Evolutionary conservation across 345 rosid species (phyloP).

Genomic region (Aquilaria sinensis): DNA sequence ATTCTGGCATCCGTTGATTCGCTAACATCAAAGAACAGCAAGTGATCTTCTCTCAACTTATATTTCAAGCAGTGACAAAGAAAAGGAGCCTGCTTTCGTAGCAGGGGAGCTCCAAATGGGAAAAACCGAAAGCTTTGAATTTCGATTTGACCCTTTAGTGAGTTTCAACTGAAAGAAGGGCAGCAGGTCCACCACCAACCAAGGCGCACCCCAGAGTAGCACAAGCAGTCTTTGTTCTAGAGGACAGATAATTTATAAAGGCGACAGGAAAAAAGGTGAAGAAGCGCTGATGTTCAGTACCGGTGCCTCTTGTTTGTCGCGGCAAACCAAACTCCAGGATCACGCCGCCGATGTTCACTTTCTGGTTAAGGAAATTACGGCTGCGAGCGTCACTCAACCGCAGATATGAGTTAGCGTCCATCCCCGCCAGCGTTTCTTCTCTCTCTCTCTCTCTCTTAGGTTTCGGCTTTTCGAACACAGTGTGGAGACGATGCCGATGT

Average conservation of each 20-base stretch:
- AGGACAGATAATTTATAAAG: neutral
- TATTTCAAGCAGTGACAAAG: neutral
- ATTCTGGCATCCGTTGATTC: too few species aligned
- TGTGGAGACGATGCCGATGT: too few species aligned
- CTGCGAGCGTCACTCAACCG: constrained; percentile 2
- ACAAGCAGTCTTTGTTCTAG: neutral
- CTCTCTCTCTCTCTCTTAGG: too few species aligned
- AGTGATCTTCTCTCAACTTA: too few species aligned
- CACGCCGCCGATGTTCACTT: constrained; percentile 47
- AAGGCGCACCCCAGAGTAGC: constrained; percentile 45
- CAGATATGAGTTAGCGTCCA: too few species aligned
- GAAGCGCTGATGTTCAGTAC: constrained; percentile 21
- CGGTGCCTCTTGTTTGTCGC: constrained; percentile 39
- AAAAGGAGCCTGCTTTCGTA: constrained; percentile 40
- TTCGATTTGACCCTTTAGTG: too few species aligned
- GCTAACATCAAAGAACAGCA: too few species aligned
- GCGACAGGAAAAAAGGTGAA: neutral
- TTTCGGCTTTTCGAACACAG: too few species aligned
- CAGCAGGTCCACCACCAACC: constrained; percentile 66
- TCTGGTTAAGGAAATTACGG: constrained; percentile 47
- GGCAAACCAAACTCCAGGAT: constrained; percentile 25
- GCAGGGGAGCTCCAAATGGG: neutral
- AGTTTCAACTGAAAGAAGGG: constrained; percentile 24
- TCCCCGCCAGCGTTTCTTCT: too few species aligned
- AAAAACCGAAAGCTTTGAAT: too few species aligned